phyloP scores from a whole-genome alignment of 1,284 basidiomycete genomes.

The Ganoderma meredithae region DNA sequence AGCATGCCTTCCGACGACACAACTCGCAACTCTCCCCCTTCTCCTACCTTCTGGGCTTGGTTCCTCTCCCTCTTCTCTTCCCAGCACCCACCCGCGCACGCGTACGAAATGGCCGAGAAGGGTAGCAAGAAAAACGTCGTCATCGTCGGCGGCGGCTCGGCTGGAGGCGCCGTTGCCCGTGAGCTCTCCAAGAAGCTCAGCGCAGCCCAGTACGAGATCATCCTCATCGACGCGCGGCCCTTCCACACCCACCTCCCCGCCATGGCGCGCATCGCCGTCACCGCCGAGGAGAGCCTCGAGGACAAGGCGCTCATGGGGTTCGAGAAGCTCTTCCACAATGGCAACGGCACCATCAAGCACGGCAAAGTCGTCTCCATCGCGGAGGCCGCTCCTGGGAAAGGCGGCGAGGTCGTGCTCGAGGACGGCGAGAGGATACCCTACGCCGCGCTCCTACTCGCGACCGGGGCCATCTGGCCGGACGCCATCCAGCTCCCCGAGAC shows the following conservation, averaged over 20 bases:
- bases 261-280: conserved; percentile 44
- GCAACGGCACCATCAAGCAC: conserved; percentile 53
- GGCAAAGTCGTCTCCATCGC: conserved; percentile 55
- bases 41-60: conserved; percentile 10
- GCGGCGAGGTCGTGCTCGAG: conserved; percentile 54
- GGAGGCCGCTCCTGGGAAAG: conserved; percentile 44
- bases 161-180: conserved; percentile 41
- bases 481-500: conserved; percentile 54
- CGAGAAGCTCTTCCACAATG: conserved; percentile 55
- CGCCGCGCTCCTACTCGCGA: conserved; percentile 61
- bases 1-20: conserved; percentile 19
- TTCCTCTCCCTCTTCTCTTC: conserved; percentile 13
- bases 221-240: conserved; percentile 46
- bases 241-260: conserved; percentile 45
- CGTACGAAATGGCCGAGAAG: conserved; percentile 36
- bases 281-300: conserved; percentile 43
- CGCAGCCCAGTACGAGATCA: conserved; percentile 41
- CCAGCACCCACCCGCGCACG: not conserved
- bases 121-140: conserved; percentile 43
- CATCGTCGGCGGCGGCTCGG: conserved; percentile 48
- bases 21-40: not conserved
- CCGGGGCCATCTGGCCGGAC: conserved; percentile 63
- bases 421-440: conserved; percentile 58
- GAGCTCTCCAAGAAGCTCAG: conserved; percentile 45
- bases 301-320: conserved; percentile 46